Conservation (phyloP, 768 basidiomycete genomes). For the Xanthoconium purpureum region DNA sequence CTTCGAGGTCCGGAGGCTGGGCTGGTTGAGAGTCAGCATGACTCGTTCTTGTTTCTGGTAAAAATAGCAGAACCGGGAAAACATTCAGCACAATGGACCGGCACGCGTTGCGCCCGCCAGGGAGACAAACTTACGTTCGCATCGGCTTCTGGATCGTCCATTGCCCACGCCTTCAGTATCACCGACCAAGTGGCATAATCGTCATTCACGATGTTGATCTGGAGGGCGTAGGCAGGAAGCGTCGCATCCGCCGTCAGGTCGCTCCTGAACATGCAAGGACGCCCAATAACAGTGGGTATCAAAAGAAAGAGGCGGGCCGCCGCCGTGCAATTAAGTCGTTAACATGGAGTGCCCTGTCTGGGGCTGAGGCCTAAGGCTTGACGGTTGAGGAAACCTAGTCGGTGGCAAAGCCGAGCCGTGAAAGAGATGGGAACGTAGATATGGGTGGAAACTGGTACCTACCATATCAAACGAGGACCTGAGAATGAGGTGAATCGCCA, state of each 20-base stretch:
- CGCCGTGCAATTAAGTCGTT: slow-evolving; percentile 21
- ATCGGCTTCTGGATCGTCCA: no score
- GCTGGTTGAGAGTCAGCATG: no score
- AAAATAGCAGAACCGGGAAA: slow-evolving; percentile 10
- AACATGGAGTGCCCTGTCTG: slow-evolving; percentile 17
- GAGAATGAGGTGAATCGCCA: neutral
- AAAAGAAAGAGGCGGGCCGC: slow-evolving; percentile 18
- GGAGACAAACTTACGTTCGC: neutral
- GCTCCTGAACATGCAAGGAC: slow-evolving; percentile 18
- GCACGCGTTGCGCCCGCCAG: no score
- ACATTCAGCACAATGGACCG: neutral
- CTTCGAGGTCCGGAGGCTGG: no score
- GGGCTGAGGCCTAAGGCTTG: slow-evolving; percentile 13
- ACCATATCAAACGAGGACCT: neutral
- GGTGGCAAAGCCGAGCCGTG: slow-evolving; percentile 12
- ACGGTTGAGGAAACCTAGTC: slow-evolving; percentile 12
- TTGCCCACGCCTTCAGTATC: no score
- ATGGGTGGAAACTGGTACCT: neutral
- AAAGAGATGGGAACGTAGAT: neutral
- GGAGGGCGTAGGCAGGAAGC: neutral
- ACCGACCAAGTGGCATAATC: no score
- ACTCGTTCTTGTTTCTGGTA: slow-evolving; percentile 10
- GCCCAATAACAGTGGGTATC: slow-evolving; percentile 10
- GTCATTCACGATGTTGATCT: no score
- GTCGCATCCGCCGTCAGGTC: slow-evolving; percentile 19